These are phyloP conservation scores for Artemisia argyi DNA, from an alignment of 129 eudicot genomes.

Conservation along the genomic window DNA sequence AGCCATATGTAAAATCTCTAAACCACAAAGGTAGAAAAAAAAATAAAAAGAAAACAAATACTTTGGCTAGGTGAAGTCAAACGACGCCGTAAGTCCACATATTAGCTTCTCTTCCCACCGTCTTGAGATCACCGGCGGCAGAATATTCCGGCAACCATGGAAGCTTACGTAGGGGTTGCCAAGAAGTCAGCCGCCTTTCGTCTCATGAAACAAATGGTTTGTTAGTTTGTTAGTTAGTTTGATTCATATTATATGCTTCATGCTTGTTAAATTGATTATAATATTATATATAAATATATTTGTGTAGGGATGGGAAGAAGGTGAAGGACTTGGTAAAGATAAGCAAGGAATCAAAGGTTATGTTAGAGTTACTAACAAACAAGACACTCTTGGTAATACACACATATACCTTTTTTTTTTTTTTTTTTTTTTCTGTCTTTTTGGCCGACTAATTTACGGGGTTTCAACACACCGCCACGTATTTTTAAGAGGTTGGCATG, in stretches of 20 bases:
- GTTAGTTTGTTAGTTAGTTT: background rate
- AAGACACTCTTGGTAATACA: conserved; percentile 68
- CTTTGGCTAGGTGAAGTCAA: too few species aligned
- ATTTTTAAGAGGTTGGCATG: too few species aligned
- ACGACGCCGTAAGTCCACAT: too few species aligned
- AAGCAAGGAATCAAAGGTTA: conserved; percentile 98
- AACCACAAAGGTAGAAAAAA: too few species aligned
- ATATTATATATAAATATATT: background rate
- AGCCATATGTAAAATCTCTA: too few species aligned
- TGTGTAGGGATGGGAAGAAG: conserved; percentile 98
- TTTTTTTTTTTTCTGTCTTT: too few species aligned
- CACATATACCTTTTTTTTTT: too few species aligned
- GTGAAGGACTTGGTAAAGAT: conserved; percentile 96
- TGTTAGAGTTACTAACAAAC: conserved; percentile 93
- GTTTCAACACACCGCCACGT: too few species aligned
- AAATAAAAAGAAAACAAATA: too few species aligned
- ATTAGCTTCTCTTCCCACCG: too few species aligned
- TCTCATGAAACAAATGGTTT: conserved; percentile 99
- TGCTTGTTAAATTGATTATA: background rate
- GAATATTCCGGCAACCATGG: conserved; percentile 53
- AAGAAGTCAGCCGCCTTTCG: conserved; percentile 92
- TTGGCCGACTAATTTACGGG: too few species aligned
- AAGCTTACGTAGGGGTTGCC: conserved; percentile 81
- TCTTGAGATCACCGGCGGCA: too few species aligned
- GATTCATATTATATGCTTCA: background rate